Conservation (phyloP, 441 rosid genomes). For the Gossypium gossypioides region DNA sequence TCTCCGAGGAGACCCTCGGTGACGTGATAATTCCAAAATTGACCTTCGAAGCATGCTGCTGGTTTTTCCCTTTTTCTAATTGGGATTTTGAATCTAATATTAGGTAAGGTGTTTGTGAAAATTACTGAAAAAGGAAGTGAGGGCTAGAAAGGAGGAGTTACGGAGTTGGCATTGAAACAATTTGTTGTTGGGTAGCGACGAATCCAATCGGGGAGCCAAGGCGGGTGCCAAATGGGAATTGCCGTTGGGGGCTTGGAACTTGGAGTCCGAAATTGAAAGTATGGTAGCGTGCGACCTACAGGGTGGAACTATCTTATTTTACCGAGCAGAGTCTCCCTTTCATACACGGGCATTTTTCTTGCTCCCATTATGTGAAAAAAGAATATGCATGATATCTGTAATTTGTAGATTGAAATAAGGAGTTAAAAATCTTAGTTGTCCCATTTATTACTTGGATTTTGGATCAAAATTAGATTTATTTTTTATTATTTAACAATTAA, state of each 20-base stretch:
- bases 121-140: conserved; percentile 19
- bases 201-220: neutral
- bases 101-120: conserved; percentile 21
- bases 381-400: neutral
- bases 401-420: neutral
- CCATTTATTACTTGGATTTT: neutral
- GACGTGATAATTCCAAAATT: conserved; percentile 46
- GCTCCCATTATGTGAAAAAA: neutral
- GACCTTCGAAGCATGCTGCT: conserved; percentile 42
- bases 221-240: neutral
- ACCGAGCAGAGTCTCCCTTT: neutral
- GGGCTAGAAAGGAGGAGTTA: conserved; percentile 7
- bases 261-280: neutral
- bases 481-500: no score
- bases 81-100: neutral
- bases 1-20: conserved; percentile 35
- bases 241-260: neutral
- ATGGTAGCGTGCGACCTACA: neutral
- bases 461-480: neutral
- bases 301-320: neutral
- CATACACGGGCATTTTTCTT: neutral
- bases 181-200: neutral
- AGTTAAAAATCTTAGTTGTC: neutral
- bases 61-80: neutral
- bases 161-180: conserved; percentile 1